phyloP scores from a whole-genome alignment of 768 basidiomycete genomes.

The Russula sp. region DNA sequence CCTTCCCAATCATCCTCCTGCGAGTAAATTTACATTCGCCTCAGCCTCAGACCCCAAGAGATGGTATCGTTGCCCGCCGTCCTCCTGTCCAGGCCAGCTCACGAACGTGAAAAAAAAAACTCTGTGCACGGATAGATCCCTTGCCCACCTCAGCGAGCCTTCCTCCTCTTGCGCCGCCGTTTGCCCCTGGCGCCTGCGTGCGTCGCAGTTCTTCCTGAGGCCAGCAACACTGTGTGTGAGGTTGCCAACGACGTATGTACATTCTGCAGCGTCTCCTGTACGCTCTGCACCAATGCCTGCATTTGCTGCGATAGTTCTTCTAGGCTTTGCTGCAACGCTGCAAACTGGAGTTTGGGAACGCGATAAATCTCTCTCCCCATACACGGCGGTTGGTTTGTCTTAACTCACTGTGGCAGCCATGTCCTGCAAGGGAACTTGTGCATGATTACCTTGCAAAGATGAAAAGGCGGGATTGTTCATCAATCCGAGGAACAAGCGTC shows the following conservation, averaged over 20 bases:
- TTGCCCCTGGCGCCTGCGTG: neutral
- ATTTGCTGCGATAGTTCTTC: constrained; percentile 10
- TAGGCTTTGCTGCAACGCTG: constrained; percentile 15
- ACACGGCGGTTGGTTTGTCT: neutral
- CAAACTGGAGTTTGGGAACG: constrained; percentile 4
- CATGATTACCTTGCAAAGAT: neutral
- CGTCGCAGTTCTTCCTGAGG: neutral
- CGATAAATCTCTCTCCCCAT: neutral
- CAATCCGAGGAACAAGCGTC: neutral
- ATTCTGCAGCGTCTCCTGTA: constrained; percentile 6
- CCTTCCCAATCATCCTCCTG: neutral
- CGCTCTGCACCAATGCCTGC: neutral
- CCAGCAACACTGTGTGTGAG: neutral
- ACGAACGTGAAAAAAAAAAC: too few species aligned
- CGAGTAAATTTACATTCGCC: neutral
- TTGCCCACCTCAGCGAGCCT: neutral
- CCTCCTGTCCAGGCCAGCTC: neutral
- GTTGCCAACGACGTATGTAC: constrained; percentile 6
- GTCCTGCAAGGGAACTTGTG: neutral
- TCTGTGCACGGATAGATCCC: neutral
- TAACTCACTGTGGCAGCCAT: constrained; percentile 5
- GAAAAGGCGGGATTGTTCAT: constrained; percentile 11
- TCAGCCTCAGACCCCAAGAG: neutral
- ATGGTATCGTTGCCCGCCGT: neutral
- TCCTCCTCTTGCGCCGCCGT: neutral